A percentile compares a stretch with the other conserved stretches of the same genome.
Conservation (phyloP, 1,139 yeast genomes). For the Pichia sp. region DNA sequence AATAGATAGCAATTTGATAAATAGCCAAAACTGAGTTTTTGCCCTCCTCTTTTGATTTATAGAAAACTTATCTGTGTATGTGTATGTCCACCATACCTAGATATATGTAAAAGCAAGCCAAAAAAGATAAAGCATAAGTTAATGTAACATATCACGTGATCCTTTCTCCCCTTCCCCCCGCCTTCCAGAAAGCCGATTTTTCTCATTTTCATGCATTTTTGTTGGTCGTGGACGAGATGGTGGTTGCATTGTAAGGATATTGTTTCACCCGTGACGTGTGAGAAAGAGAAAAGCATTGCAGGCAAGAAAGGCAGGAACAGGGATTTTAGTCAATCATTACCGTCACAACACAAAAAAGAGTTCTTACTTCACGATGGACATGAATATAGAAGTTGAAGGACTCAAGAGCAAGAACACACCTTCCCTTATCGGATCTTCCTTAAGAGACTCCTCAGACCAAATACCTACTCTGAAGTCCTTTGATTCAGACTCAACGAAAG, state of each 20-base stretch:
- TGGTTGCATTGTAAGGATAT: not conserved
- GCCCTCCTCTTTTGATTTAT: not conserved
- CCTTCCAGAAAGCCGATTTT: not conserved
- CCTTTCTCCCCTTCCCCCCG: not conserved
- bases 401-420: constrained; percentile 49
- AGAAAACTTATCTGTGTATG: not conserved
- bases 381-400: constrained; percentile 51
- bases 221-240: not conserved
- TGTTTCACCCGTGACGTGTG: not conserved
- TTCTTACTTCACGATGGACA: constrained; percentile 40
- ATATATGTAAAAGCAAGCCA: not conserved
- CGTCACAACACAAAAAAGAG: not conserved
- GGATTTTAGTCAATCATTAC: not conserved
- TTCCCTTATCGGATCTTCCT: constrained; percentile 53
- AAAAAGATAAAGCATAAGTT: not conserved
- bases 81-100: not conserved
- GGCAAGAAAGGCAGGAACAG: too few species aligned
- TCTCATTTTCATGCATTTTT: not conserved
- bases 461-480: constrained; percentile 10
- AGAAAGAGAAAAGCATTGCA: too few species aligned
- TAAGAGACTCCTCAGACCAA: constrained; percentile 37
- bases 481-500: constrained; percentile 19
- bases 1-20: not conserved
- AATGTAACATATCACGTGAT: not conserved
- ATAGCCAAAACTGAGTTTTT: not conserved